These are phyloP conservation scores for Colletotrichum kahawae DNA, from an alignment of 2,329 filamentous ascomycete species.

Conservation along the genomic window DNA sequence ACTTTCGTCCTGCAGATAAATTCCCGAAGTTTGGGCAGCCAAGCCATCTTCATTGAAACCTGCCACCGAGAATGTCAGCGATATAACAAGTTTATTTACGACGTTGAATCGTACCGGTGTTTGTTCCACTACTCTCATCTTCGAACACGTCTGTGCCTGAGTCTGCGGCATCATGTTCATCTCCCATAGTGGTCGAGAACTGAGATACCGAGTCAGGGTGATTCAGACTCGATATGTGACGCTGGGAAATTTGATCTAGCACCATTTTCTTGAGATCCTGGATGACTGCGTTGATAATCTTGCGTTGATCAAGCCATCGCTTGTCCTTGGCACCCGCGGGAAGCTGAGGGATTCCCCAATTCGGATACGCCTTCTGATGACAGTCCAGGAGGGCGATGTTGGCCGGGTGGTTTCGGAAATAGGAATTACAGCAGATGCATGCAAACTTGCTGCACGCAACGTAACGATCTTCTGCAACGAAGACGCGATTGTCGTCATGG, in stretches of 20 bases:
- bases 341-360: slow-evolving; percentile 38
- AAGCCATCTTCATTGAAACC: too few relatives aligned
- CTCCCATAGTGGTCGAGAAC: neutral
- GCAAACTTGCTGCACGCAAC: slow-evolving; percentile 58
- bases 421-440: slow-evolving; percentile 53
- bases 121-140: neutral
- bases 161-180: neutral
- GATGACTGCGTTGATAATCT: neutral
- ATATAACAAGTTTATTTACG: too few relatives aligned
- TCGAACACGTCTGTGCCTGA: neutral
- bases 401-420: slow-evolving; percentile 45
- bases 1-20: too few relatives aligned
- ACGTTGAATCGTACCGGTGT: neutral
- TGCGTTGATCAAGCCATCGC: neutral
- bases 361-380: slow-evolving; percentile 44
- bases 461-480: slow-evolving; percentile 44
- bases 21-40: too few relatives aligned
- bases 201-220: neutral
- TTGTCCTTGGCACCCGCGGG: neutral
- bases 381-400: slow-evolving; percentile 34
- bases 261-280: neutral
- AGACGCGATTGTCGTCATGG: slow-evolving; percentile 32
- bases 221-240: neutral
- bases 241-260: neutral
- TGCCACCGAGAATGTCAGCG: too few relatives aligned